Evolutionary conservation across 2,329 filamentous ascomycete species (phyloP).

Genomic region (Sclerotiophoma versabilis): DNA sequence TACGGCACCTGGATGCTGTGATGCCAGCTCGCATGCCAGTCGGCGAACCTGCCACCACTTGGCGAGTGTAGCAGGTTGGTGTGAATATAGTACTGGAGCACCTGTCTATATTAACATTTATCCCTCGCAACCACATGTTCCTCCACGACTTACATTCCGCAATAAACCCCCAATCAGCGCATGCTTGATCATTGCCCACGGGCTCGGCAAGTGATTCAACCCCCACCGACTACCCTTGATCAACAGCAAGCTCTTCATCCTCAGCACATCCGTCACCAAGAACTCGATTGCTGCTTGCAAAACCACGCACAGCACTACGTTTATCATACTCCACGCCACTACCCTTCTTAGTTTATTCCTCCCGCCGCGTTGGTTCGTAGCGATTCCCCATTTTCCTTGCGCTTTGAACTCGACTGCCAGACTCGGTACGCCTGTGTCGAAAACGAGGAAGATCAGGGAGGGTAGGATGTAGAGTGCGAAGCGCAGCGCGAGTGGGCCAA

Average conservation of each 20-base stretch:
- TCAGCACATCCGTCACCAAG: slow-evolving; percentile 60
- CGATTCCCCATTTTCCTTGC: slow-evolving; percentile 62
- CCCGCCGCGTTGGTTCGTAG: slow-evolving; percentile 49
- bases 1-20: slow-evolving; percentile 66
- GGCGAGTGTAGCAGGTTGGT: slow-evolving; percentile 70
- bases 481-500: slow-evolving; percentile 73
- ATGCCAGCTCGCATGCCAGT: slow-evolving; percentile 62
- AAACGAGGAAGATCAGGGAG: slow-evolving; percentile 72
- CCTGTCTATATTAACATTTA: slow-evolving; percentile 44
- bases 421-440: slow-evolving; percentile 75
- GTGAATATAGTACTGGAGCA: slow-evolving; percentile 77
- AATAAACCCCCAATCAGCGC: slow-evolving; percentile 60
- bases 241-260: slow-evolving; percentile 63
- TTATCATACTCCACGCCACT: slow-evolving; percentile 61
- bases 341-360: slow-evolving; percentile 57
- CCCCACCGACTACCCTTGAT: slow-evolving; percentile 66
- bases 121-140: neutral
- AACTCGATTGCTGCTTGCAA: slow-evolving; percentile 65
- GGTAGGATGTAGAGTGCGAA: slow-evolving; percentile 76
- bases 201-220: slow-evolving; percentile 68
- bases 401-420: slow-evolving; percentile 74
- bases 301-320: slow-evolving; percentile 61
- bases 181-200: slow-evolving; percentile 66
- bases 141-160: slow-evolving; percentile 60
- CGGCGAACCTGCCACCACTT: slow-evolving; percentile 34